phyloP scores from a whole-genome alignment of 345 rosid genomes.

The Pistacia atlantica region DNA sequence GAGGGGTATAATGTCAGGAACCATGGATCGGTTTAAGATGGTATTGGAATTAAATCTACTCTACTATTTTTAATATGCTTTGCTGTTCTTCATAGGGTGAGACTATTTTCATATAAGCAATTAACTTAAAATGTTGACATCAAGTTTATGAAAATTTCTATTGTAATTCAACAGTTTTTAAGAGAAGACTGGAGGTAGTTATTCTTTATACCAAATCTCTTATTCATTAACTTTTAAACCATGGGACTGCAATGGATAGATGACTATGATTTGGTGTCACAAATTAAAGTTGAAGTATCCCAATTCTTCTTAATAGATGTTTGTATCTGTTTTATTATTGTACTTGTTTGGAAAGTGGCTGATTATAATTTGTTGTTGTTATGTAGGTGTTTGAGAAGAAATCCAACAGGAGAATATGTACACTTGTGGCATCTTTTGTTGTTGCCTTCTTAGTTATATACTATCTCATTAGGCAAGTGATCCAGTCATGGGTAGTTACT shows the following conservation, averaged over 20 bases:
- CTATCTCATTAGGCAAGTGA: slow-evolving; percentile 62
- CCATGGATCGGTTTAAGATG: slow-evolving; percentile 85
- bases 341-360: slow-evolving; percentile 7
- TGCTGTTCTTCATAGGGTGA: too few species aligned
- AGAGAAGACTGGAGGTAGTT: too few species aligned
- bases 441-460: slow-evolving; percentile 54
- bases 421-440: slow-evolving; percentile 61
- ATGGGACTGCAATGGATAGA: too few species aligned
- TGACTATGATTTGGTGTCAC: too few species aligned
- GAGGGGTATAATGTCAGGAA: slow-evolving; percentile 85
- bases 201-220: too few species aligned
- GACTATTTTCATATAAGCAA: too few species aligned
- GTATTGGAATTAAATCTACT: slow-evolving; percentile 31
- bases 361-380: slow-evolving; percentile 18
- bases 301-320: neutral
- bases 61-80: neutral
- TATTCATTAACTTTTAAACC: too few species aligned
- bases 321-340: slow-evolving; percentile 6
- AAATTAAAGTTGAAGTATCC: too few species aligned
- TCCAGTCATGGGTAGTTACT: neutral
- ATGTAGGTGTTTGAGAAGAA: slow-evolving; percentile 83
- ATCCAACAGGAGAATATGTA: slow-evolving; percentile 64
- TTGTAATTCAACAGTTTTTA: too few species aligned
- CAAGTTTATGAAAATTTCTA: too few species aligned
- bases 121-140: too few species aligned